A percentile compares a stretch with the other conserved stretches of the same genome.
These are phyloP conservation scores for Leptodontidium sp. DNA, from an alignment of 2,329 filamentous ascomycete genomes.

Conservation along the genomic window DNA sequence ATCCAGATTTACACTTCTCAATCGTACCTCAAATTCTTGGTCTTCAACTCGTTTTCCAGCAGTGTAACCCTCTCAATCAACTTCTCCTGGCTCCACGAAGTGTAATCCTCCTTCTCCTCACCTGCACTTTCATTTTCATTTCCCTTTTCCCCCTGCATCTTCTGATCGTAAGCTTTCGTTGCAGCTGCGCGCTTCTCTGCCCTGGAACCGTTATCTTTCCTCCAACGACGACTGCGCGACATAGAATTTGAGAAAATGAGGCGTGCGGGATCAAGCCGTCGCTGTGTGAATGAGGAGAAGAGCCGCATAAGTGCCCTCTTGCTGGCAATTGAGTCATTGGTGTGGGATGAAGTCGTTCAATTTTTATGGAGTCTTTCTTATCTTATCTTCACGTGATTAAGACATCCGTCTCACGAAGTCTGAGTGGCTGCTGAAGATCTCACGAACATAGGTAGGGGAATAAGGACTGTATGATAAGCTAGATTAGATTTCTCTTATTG, in stretches of 20 bases:
- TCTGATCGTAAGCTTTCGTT: slow-evolving; percentile 22
- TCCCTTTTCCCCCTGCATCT: slow-evolving; percentile 25
- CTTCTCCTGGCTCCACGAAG: slow-evolving; percentile 71
- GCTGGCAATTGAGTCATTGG: slow-evolving; percentile 2
- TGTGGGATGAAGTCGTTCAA: not conserved
- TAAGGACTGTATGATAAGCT: not conserved
- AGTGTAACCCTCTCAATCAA: slow-evolving; percentile 73
- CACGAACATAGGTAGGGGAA: not conserved
- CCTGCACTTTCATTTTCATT: slow-evolving; percentile 26
- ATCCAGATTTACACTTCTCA: not conserved
- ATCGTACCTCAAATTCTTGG: slow-evolving; percentile 50
- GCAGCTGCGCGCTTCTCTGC: slow-evolving; percentile 29
- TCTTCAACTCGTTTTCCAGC: slow-evolving; percentile 71
- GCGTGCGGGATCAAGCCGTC: slow-evolving; percentile 43
- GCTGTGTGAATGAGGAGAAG: slow-evolving; percentile 17
- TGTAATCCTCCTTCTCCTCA: slow-evolving; percentile 58
- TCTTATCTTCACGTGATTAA: slow-evolving; percentile 11
- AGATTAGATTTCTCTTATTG: too few species aligned
- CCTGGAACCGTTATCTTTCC: slow-evolving; percentile 26
- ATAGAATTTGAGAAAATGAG: slow-evolving; percentile 26
- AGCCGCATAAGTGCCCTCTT: slow-evolving; percentile 40
- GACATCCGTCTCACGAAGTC: slow-evolving; percentile 41
- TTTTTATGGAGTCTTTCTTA: slow-evolving; percentile 51
- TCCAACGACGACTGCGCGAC: slow-evolving; percentile 34
- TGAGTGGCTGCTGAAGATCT: not conserved